phyloP scores from a whole-genome alignment of 2,329 filamentous ascomycete genomes.

The Hypoxylon sp. region DNA sequence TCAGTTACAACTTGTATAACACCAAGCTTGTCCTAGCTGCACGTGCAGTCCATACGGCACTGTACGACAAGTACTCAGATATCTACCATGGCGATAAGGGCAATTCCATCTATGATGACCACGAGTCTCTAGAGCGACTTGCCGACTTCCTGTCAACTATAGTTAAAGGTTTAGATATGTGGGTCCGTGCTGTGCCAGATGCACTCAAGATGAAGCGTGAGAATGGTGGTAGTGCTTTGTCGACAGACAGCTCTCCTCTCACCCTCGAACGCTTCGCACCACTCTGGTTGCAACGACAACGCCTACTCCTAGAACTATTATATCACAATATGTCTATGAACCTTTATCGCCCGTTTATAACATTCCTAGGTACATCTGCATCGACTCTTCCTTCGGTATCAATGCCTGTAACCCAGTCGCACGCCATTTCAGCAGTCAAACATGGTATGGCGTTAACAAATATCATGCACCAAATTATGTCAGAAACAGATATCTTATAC shows the following conservation, averaged over 20 bases:
- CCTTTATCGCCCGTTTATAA: constrained; percentile 51
- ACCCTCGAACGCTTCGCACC: constrained; percentile 49
- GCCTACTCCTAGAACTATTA: constrained; percentile 50
- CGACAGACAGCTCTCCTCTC: constrained; percentile 45
- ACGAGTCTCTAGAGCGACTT: constrained; percentile 37
- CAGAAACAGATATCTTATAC: constrained; percentile 43
- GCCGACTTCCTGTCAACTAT: constrained; percentile 20
- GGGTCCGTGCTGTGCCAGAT: constrained; percentile 48
- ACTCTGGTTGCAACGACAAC: constrained; percentile 52
- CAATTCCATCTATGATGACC: constrained; percentile 17
- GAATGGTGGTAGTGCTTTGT: constrained; percentile 42
- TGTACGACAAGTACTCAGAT: constrained; percentile 47
- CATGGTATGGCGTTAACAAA: constrained; percentile 49
- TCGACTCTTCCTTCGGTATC: too few relatives aligned
- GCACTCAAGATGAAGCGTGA: constrained; percentile 47
- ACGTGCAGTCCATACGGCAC: constrained; percentile 45
- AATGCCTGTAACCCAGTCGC: constrained; percentile 3
- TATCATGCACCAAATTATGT: constrained; percentile 49
- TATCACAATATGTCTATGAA: constrained; percentile 51
- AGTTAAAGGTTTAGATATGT: constrained; percentile 42
- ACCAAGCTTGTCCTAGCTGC: constrained; percentile 47
- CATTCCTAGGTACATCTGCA: constrained; percentile 37
- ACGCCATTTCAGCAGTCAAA: constrained; percentile 40
- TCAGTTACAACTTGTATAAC: constrained; percentile 48
- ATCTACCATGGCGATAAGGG: constrained; percentile 41